Percentiles rank a stretch among this genome's conserved stretches.
These are phyloP conservation scores for Pythium plurisporium DNA, from an alignment of 352 stramenopile species.

Conservation along the genomic window DNA sequence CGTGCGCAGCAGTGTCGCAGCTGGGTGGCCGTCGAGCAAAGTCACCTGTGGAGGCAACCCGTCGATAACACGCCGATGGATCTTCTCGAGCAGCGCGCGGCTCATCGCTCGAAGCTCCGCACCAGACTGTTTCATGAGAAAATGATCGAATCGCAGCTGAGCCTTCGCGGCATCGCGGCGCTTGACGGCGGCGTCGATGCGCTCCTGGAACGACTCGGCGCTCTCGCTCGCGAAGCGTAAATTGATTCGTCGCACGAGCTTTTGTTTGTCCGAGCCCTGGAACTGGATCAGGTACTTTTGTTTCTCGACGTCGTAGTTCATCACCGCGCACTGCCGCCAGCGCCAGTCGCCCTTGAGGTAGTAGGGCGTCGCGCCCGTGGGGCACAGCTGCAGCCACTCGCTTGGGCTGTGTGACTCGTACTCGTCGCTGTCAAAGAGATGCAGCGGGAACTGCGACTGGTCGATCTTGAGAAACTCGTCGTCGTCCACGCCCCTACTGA, in stretches of 20 bases:
- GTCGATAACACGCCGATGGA: conserved; percentile 83
- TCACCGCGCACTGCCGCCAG: conserved; percentile 65
- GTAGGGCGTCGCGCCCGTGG: conserved; percentile 63
- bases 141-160: conserved; percentile 89
- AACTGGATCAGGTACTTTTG: conserved; percentile 86
- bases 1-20: conserved; percentile 55
- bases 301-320: conserved; percentile 56
- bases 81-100: conserved; percentile 65
- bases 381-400: conserved; percentile 65
- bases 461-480: conserved; percentile 86
- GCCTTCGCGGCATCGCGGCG: conserved; percentile 78
- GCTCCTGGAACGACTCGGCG: conserved; percentile 59
- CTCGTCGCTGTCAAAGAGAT: conserved; percentile 89
- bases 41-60: conserved; percentile 62
- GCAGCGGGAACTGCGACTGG: conserved; percentile 88
- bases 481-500: conserved; percentile 21
- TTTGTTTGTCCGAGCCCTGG: conserved; percentile 77
- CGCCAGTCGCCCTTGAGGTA: conserved; percentile 84
- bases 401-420: conserved; percentile 64
- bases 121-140: conserved; percentile 74
- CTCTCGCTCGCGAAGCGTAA: conserved; percentile 87
- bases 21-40: conserved; percentile 57
- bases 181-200: conserved; percentile 57
- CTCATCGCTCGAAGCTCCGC: conserved; percentile 75
- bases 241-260: conserved; percentile 89